phyloP scores from a whole-genome alignment of 2,329 filamentous ascomycete species.

The Alternaria consortialis region DNA sequence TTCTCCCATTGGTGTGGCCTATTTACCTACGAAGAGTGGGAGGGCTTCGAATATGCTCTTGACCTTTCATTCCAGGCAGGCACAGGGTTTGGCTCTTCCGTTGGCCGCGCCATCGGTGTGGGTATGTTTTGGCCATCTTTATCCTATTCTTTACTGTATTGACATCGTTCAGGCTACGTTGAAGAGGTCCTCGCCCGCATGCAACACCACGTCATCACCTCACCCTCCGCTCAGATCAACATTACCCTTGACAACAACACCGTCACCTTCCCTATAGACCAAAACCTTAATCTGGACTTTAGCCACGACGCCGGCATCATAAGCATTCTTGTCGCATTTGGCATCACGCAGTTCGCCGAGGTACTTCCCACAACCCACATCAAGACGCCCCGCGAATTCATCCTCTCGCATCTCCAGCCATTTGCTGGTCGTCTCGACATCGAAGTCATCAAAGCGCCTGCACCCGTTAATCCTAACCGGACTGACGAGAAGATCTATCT shows the following conservation, averaged over 20 bases:
- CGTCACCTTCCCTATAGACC: conserved; percentile 76
- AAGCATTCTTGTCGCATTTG: conserved; percentile 75
- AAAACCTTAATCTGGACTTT: conserved; percentile 79
- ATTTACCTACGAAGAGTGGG: conserved; percentile 79
- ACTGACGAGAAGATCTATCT: conserved; percentile 56
- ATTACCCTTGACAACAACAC: conserved; percentile 74
- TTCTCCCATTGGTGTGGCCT: conserved; percentile 78
- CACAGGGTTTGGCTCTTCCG: conserved; percentile 70
- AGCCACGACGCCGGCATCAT: conserved; percentile 80
- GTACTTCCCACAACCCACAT: conserved; percentile 65
- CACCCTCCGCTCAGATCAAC: conserved; percentile 62
- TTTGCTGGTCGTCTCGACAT: conserved; percentile 78
- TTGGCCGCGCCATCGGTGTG: conserved; percentile 75
- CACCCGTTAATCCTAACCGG: conserved; percentile 59
- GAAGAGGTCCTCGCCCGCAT: conserved; percentile 77
- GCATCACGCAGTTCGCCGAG: conserved; percentile 72
- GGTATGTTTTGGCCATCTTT: conserved; percentile 58
- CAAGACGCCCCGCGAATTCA: conserved; percentile 66
- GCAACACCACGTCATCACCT: conserved; percentile 66
- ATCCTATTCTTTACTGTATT: not conserved
- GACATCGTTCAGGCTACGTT: conserved; percentile 56
- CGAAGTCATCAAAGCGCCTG: conserved; percentile 74
- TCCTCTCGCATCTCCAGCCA: conserved; percentile 73
- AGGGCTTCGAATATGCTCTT: conserved; percentile 74
- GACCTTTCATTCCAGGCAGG: conserved; percentile 72